A percentile compares a stretch with the other conserved stretches of the same genome.
Evolutionary conservation across 345 rosid genomes (phyloP).

Genomic region (Brassica incana): DNA sequence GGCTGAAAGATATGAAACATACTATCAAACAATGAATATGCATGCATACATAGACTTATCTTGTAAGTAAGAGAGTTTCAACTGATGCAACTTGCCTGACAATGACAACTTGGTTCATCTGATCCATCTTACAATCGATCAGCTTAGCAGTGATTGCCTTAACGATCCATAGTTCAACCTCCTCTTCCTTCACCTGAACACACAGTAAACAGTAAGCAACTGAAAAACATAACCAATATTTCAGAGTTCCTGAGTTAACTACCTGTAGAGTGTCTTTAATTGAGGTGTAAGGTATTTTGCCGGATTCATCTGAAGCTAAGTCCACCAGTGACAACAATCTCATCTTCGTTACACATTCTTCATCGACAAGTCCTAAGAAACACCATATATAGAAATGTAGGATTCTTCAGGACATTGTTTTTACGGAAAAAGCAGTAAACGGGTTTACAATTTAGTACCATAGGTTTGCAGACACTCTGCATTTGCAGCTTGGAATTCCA

Average conservation of each 20-base stretch:
- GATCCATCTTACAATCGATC: constrained; percentile 89
- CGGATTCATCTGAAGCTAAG: constrained; percentile 76
- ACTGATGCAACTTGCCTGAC: constrained; percentile 58
- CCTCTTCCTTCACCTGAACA: constrained; percentile 69
- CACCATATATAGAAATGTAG: neutral
- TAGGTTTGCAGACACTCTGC: constrained; percentile 63
- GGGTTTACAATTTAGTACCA: constrained; percentile 46
- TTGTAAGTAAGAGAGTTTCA: neutral
- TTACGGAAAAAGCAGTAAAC: neutral
- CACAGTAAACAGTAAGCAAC: constrained; percentile 4
- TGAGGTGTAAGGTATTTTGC: constrained; percentile 66
- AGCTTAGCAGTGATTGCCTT: constrained; percentile 84
- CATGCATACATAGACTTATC: neutral
- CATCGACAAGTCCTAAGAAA: constrained; percentile 78
- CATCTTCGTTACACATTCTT: constrained; percentile 93
- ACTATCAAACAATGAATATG: neutral
- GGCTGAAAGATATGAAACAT: constrained; percentile 47
- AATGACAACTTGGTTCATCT: constrained; percentile 82
- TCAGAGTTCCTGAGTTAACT: neutral
- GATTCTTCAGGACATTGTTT: neutral
- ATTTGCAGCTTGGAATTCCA: constrained; percentile 76
- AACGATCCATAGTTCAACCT: constrained; percentile 91
- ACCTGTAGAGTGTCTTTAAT: constrained; percentile 81
- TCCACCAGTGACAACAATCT: constrained; percentile 85
- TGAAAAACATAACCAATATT: neutral